phyloP scores from a whole-genome alignment of 2,329 filamentous ascomycete genomes.

The Penicillium digitatum region DNA sequence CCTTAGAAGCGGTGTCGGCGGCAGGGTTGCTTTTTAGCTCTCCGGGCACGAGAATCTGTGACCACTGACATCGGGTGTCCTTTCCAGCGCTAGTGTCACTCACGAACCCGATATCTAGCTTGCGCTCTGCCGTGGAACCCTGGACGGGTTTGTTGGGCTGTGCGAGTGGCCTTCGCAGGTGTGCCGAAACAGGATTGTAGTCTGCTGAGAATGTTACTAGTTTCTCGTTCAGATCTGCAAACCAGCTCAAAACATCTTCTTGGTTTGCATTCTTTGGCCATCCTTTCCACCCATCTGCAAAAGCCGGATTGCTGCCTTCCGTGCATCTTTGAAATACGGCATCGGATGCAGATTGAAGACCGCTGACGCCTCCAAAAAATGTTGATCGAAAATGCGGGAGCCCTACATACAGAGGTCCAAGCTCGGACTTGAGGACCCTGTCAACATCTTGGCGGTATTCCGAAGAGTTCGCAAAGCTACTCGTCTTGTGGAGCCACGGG shows the following conservation, averaged over 20 bases:
- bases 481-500: no score
- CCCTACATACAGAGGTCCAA: conserved; percentile 25
- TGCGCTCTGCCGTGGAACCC: conserved; percentile 32
- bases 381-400: conserved; percentile 23
- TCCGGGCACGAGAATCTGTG: conserved; percentile 45
- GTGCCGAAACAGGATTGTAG: not conserved
- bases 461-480: no score
- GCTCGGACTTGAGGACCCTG: conserved; percentile 25
- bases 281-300: conserved; percentile 22
- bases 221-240: conserved; percentile 14
- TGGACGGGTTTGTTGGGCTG: conserved; percentile 21
- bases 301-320: conserved; percentile 24
- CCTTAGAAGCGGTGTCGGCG: conserved; percentile 37
- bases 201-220: conserved; percentile 10
- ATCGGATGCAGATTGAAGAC: conserved; percentile 19
- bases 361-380: conserved; percentile 25
- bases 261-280: not conserved
- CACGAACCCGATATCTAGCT: conserved; percentile 39
- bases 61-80: conserved; percentile 35
- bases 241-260: conserved; percentile 26
- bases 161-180: conserved; percentile 15
- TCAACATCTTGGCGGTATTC: conserved; percentile 12
- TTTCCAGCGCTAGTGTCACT: conserved; percentile 16
- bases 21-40: conserved; percentile 48
- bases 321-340: conserved; percentile 26